phyloP scores from a whole-genome alignment of 106 monocot genomes.

The Platanthera zijinensis region DNA sequence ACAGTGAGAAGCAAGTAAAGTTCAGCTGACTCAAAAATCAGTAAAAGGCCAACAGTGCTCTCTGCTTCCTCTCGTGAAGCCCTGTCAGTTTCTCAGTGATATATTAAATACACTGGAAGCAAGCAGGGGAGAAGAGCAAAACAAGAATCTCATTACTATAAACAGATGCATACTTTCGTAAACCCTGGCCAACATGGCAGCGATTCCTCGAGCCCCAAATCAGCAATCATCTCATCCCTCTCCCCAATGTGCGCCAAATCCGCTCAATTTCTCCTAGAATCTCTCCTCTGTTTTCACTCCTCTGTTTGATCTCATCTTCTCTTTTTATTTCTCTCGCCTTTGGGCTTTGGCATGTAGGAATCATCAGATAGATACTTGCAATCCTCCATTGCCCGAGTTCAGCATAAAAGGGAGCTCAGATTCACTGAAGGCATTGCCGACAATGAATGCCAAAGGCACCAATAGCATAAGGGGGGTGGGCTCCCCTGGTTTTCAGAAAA shows the following conservation, averaged over 20 bases:
- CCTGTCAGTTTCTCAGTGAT: background rate
- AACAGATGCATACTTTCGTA: background rate
- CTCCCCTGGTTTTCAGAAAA: slow-evolving; percentile 24
- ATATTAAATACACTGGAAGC: background rate
- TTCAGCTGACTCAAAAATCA: background rate
- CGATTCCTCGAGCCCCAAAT: slow-evolving; percentile 17
- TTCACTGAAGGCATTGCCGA: slow-evolving; percentile 14
- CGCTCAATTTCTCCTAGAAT: slow-evolving; percentile 7
- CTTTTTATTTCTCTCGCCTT: background rate
- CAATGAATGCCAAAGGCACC: slow-evolving; percentile 23
- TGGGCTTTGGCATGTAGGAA: slow-evolving; percentile 14
- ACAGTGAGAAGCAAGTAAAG: background rate
- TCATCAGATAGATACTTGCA: slow-evolving; percentile 29
- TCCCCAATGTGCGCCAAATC: slow-evolving; percentile 20
- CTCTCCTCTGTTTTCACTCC: background rate
- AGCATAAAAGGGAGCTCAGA: slow-evolving; percentile 11
- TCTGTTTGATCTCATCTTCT: background rate
- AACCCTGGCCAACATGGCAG: slow-evolving; percentile 1
- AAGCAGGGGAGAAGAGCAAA: background rate
- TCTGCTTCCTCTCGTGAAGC: slow-evolving; percentile 4
- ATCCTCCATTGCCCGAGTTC: slow-evolving; percentile 46
- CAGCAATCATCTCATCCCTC: slow-evolving; percentile 10
- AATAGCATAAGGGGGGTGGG: slow-evolving; percentile 22
- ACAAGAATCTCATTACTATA: background rate
- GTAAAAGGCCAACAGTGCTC: background rate